Percentiles rank a stretch among this genome's conserved stretches.
These are phyloP conservation scores for Melampsora larici-populina DNA, from an alignment of 1,284 basidiomycete species.

Conservation along the genomic window DNA sequence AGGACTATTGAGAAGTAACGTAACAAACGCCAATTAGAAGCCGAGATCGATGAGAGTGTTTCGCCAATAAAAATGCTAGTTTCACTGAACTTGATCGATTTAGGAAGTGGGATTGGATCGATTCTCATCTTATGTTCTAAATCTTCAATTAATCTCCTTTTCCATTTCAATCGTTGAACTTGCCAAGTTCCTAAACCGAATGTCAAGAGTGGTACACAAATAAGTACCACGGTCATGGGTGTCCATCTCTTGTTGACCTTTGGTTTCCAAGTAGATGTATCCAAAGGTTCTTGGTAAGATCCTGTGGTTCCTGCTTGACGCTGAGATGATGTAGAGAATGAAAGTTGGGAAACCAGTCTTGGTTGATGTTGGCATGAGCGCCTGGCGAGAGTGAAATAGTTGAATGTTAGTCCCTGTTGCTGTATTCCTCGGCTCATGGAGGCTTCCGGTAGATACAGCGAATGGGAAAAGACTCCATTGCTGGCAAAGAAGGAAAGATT, in stretches of 20 bases:
- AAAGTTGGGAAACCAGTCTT: not conserved
- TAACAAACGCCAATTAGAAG: constrained; percentile 36
- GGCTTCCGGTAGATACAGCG: not conserved
- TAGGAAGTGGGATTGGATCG: constrained; percentile 74
- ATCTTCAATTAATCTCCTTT: constrained; percentile 87
- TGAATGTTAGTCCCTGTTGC: too few species aligned
- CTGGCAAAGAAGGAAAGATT: too few species aligned
- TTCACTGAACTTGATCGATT: constrained; percentile 71
- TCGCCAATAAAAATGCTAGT: not conserved
- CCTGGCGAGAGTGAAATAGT: too few species aligned
- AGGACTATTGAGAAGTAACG: constrained; percentile 18
- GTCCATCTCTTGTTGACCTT: constrained; percentile 53
- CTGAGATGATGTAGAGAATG: not conserved
- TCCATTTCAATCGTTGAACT: constrained; percentile 84
- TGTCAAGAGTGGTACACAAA: constrained; percentile 82
- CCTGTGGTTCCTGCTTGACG: not conserved
- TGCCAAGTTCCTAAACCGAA: constrained; percentile 95
- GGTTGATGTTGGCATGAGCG: too few species aligned
- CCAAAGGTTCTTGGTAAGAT: constrained; percentile 21
- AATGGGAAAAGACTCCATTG: not conserved
- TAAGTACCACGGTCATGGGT: constrained; percentile 66
- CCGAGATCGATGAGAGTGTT: not conserved
- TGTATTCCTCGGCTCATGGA: not conserved
- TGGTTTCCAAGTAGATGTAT: constrained; percentile 31
- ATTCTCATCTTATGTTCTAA: constrained; percentile 83